Base-by-base conservation (phyloP, 202 grass and related monocot genomes). In the Cymbopogon flexuosus region DNA sequence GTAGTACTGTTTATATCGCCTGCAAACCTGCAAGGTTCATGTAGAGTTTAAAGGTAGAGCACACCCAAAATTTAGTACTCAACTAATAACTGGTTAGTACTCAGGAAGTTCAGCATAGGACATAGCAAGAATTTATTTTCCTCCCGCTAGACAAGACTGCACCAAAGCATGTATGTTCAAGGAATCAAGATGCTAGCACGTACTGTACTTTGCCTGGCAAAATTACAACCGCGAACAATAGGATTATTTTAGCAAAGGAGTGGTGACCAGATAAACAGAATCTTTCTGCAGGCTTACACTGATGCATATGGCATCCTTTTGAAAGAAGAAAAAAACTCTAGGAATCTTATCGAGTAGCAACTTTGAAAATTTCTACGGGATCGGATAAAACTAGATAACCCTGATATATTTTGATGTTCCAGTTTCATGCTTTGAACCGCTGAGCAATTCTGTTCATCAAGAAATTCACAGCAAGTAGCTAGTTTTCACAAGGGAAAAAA, bases 1-100 rank as follows among this genome's bases (percentile, higher is more conserved):
- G 27, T 82, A 97, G 79, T 93, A 93, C 62, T 97, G 93, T 18
- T 87, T 97, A 84, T 97, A 97, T 84, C 88, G 80, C 78, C 83
- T 97, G 86, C 84, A 97, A 42, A 93, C 90, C 93, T 97, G 76
- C 81, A 93, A 79, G 34, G 15, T 75, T 14, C 14, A 46, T 19
- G 29, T 14, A 33, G 41, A 42, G 49, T 84, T 34, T 51, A 36
- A 16, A 42, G 4, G 27, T 56, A 34, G 43, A 57, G 18, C n/a
- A 66, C 13, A 61, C n/a, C 6, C 68, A 42, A 13, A 61, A 23
- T 39, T 18, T 4, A 1, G n/a, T 0, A 8, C 27, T 45, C 7
- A 45, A 56, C 43, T 72, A 60, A 19, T 8, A 30, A 56, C 35
- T 59, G 49, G 14, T 63, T 49, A 24, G 56, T 78, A 68, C 6